Percentiles rank a stretch among this genome's conserved stretches.
phyloP scores from a whole-genome alignment of 1,284 basidiomycete genomes.

The Boletus calvinii region DNA sequence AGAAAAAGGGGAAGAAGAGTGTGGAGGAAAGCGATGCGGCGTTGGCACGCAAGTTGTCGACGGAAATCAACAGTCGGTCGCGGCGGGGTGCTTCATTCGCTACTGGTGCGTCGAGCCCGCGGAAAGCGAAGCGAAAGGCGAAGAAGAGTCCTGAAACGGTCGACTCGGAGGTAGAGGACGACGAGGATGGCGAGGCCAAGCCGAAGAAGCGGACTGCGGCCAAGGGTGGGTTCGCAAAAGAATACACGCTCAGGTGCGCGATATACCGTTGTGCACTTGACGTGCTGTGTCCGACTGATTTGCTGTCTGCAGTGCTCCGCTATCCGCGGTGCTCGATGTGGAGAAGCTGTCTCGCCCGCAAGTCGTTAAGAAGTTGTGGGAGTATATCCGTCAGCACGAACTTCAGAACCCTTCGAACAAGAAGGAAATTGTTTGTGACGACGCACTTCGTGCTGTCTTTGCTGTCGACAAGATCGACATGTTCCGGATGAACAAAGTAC shows the following conservation, averaged over 20 bases:
- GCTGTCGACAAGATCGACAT: slow-evolving; percentile 77
- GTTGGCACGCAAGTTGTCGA: slow-evolving; percentile 66
- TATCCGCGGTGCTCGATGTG: slow-evolving; percentile 56
- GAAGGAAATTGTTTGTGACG: slow-evolving; percentile 81
- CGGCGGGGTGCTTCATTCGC: slow-evolving; percentile 46
- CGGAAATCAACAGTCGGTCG: slow-evolving; percentile 67
- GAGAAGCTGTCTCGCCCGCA: slow-evolving; percentile 80
- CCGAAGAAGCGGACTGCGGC: slow-evolving; percentile 43
- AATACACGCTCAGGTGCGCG: slow-evolving; percentile 68
- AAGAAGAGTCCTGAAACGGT: slow-evolving; percentile 63
- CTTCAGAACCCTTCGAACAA: slow-evolving; percentile 81
- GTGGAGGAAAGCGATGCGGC: slow-evolving; percentile 56
- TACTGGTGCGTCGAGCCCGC: slow-evolving; percentile 47
- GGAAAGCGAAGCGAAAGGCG: slow-evolving; percentile 42
- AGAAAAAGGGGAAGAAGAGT: slow-evolving; percentile 44
- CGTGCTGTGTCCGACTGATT: slow-evolving; percentile 1
- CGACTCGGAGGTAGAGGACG: slow-evolving; percentile 51
- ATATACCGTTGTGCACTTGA: background rate
- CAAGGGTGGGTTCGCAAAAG: slow-evolving; percentile 75
- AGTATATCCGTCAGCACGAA: slow-evolving; percentile 75
- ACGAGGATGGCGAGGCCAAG: slow-evolving; percentile 42
- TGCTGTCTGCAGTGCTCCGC: slow-evolving; percentile 50
- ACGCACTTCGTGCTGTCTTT: slow-evolving; percentile 66
- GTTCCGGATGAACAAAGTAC: slow-evolving; percentile 85
- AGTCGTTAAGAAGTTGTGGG: slow-evolving; percentile 85